These are phyloP conservation scores for Piper longum DNA, from an alignment of 164 flowering plant species.

Conservation along the genomic window DNA sequence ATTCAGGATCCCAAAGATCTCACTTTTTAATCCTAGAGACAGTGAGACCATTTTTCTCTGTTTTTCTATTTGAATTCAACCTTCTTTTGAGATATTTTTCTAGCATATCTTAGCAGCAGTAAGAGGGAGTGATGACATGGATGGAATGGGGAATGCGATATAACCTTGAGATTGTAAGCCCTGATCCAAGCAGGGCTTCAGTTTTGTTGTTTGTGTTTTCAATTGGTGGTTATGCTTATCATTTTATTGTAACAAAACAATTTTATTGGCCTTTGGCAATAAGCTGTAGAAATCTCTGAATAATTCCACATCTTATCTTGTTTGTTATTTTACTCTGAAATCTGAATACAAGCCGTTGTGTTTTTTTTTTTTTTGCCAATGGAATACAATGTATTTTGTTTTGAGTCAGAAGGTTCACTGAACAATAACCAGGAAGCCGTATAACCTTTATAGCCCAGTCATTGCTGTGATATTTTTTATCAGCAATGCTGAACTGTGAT, in stretches of 20 bases:
- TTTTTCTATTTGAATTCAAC: too few relatives aligned
- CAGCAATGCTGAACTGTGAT: too few relatives aligned
- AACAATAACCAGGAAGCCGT: too few relatives aligned
- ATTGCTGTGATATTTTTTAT: too few relatives aligned
- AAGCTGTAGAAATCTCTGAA: not conserved
- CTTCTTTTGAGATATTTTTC: not conserved
- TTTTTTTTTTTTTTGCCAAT: too few relatives aligned
- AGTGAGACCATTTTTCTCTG: not conserved
- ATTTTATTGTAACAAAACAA: too few relatives aligned
- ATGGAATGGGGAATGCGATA: not conserved
- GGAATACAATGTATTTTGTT: too few relatives aligned
- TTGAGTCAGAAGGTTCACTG: too few relatives aligned
- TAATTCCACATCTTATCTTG: not conserved
- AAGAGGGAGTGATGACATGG: not conserved
- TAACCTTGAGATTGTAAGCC: not conserved
- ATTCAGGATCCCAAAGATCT: conserved; percentile 89
- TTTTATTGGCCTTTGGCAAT: not conserved
- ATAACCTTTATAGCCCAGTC: too few relatives aligned
- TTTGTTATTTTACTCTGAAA: not conserved
- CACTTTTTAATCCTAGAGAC: conserved; percentile 33
- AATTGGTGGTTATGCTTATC: not conserved
- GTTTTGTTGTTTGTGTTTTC: not conserved
- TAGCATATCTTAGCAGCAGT: not conserved
- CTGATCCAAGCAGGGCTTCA: not conserved
- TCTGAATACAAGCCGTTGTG: not conserved